These are phyloP conservation scores for Globisporangium echinulatum DNA, from an alignment of 352 stramenopile species.

Conservation along the genomic window DNA sequence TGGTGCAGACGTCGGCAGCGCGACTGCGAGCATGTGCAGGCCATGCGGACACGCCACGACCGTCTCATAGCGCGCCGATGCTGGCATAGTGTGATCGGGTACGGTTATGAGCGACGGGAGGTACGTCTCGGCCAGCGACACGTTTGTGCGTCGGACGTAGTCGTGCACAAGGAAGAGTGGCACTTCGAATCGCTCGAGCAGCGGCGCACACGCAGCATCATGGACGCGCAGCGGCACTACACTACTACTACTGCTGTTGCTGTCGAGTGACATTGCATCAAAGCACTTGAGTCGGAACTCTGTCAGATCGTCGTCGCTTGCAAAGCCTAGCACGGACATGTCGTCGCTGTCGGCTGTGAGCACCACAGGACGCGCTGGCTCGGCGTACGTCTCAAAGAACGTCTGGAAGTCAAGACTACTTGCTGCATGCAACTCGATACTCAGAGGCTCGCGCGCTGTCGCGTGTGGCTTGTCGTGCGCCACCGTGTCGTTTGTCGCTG, in stretches of 20 bases:
- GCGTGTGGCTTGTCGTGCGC: not conserved
- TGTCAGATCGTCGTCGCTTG: conserved; percentile 1
- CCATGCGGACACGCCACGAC: conserved; percentile 47
- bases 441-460: not conserved
- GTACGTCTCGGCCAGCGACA: conserved; percentile 18
- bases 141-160: conserved; percentile 60
- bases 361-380: conserved; percentile 26
- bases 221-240: conserved; percentile 16
- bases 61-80: not conserved
- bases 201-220: conserved; percentile 21
- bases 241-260: not conserved
- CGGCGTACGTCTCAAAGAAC: conserved; percentile 59
- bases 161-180: conserved; percentile 51
- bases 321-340: conserved; percentile 18
- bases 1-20: conserved; percentile 5
- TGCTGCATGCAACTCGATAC: conserved; percentile 13
- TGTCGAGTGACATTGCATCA: not conserved
- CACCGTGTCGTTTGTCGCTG: too few relatives aligned
- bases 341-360: conserved; percentile 17
- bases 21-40: conserved; percentile 49
- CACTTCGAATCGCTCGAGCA: conserved; percentile 44
- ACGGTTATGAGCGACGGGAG: conserved; percentile 26
- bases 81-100: not conserved
- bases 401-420: conserved; percentile 40
- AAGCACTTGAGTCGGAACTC: conserved; percentile 24